Evolutionary conservation across 495 filamentous ascomycete genomes (phyloP).

Genomic region (Lichina pygmaea): DNA sequence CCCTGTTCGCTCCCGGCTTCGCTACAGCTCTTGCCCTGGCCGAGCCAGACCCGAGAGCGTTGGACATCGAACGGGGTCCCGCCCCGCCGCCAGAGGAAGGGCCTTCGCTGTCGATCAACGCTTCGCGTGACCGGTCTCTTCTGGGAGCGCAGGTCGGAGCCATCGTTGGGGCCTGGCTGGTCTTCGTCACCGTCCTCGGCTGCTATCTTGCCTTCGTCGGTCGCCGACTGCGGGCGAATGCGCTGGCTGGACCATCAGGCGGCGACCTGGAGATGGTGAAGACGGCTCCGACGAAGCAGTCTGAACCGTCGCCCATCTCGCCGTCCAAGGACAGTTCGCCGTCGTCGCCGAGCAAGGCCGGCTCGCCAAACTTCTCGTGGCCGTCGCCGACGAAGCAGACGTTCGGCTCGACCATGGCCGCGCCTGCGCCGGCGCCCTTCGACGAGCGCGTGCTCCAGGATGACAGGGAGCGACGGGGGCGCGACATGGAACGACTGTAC

Average conservation of each 20-base stretch:
- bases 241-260: constrained; percentile 22
- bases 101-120: constrained; percentile 23
- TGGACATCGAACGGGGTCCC: constrained; percentile 23
- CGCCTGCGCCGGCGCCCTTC: constrained; percentile 15
- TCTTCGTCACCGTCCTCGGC: constrained; percentile 42
- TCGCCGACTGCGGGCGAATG: constrained; percentile 25
- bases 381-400: neutral
- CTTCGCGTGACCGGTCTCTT: constrained; percentile 27
- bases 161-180: constrained; percentile 53
- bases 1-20: neutral
- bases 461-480: constrained; percentile 44
- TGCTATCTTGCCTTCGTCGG: constrained; percentile 41
- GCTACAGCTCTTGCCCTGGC: neutral
- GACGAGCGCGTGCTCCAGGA: constrained; percentile 48
- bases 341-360: constrained; percentile 15
- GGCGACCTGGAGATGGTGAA: constrained; percentile 37
- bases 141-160: constrained; percentile 53
- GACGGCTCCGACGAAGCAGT: constrained; percentile 11
- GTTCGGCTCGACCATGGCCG: too few relatives aligned
- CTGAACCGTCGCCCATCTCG: constrained; percentile 16
- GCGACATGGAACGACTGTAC: constrained; percentile 73
- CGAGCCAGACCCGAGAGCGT: neutral
- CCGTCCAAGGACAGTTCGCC: constrained; percentile 12
- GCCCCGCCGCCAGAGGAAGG: constrained; percentile 30
- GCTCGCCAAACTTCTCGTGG: constrained; percentile 6